Evolutionary conservation across 805 yeast species (phyloP).

Genomic region (Wickerhamomyces ciferrii): DNA sequence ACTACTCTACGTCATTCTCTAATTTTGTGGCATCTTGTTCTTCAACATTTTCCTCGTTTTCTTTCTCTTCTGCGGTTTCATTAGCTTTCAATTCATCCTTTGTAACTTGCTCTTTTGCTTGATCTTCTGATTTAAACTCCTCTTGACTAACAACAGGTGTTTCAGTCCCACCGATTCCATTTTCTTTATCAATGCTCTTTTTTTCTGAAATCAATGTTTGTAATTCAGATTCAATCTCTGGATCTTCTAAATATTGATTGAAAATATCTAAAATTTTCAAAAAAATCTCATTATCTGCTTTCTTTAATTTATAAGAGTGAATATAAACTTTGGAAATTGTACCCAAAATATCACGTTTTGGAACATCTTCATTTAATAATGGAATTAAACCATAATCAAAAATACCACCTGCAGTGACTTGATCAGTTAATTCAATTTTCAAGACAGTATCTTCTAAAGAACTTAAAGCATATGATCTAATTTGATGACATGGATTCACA

Average conservation of each 20-base stretch:
- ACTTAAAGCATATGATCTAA: constrained; percentile 61
- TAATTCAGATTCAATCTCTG: constrained; percentile 30
- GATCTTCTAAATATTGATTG: constrained; percentile 33
- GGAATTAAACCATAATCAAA: constrained; percentile 78
- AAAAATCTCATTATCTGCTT: constrained; percentile 31
- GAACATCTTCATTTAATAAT: constrained; percentile 57
- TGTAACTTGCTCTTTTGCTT: neutral
- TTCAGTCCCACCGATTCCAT: neutral
- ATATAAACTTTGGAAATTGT: constrained; percentile 63
- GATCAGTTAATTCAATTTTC: constrained; percentile 26
- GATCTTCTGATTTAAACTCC: neutral
- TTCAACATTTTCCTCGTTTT: neutral
- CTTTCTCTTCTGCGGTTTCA: neutral
- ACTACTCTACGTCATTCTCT: neutral
- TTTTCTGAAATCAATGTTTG: constrained; percentile 32
- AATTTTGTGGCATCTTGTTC: neutral
- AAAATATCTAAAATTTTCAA: constrained; percentile 31
- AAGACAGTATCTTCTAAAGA: constrained; percentile 46
- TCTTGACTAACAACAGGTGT: neutral
- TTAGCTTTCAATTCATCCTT: neutral
- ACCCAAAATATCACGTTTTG: constrained; percentile 64
- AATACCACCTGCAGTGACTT: constrained; percentile 45
- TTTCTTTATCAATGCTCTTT: constrained; percentile 14
- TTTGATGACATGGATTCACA: constrained; percentile 78
- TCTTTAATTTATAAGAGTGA: constrained; percentile 34